Evolutionary conservation across 345 rosid genomes (phyloP).

Genomic region (Jatropha curcas): DNA sequence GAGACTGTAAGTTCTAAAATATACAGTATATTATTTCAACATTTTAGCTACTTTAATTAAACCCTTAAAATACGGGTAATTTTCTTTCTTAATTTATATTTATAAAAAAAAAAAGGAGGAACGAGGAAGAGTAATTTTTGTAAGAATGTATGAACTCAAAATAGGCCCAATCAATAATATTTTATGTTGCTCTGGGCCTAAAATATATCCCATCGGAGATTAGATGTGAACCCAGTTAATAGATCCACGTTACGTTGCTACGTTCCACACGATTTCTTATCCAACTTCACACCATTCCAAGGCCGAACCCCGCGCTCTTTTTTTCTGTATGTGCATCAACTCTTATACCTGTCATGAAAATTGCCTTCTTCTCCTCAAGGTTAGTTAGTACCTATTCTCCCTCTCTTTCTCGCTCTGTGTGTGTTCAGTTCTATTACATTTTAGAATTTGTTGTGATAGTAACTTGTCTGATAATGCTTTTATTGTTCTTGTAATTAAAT

Average conservation of each 20-base stretch:
- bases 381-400: constrained; percentile 24
- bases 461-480: not conserved
- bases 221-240: not conserved
- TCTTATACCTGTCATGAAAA: constrained; percentile 22
- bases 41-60: no score
- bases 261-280: constrained; percentile 53
- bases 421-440: not conserved
- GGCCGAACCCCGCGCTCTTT: constrained; percentile 34
- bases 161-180: no score
- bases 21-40: no score
- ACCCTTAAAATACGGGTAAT: no score
- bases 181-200: no score
- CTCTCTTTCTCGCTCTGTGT: not conserved
- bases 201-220: no score
- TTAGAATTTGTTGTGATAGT: not conserved
- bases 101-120: no score
- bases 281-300: constrained; percentile 22
- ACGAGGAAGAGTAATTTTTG: no score
- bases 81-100: no score
- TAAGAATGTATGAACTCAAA: no score
- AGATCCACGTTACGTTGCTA: constrained; percentile 34
- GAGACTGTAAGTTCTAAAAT: no score
- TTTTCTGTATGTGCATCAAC: not conserved
- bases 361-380: constrained; percentile 16
- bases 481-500: not conserved